Evolutionary conservation across 2,329 filamentous ascomycete species (phyloP), one percentile per base, ranked within the genome.

Genomic region (Blastomyces gilchristii): DNA sequence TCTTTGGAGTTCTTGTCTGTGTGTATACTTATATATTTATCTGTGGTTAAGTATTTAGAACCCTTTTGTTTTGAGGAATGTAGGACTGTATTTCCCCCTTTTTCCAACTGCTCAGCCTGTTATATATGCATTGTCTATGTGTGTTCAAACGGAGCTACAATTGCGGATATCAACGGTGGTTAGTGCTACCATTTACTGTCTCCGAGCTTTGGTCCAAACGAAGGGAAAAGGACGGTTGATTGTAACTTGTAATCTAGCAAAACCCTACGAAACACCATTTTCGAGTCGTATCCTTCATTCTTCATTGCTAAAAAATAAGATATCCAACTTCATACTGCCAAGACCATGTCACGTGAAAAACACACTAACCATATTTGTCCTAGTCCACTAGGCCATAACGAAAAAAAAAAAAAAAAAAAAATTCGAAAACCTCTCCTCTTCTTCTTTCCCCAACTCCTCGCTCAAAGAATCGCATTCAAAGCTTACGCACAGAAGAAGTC

Each of bases 401-500:
- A 22, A 31, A 47, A 70, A 68, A 65, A 49, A 49, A 59, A 49
- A 31, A 47, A 70, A 68, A 65, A 49, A 62, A 68, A 64, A 41
- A 60, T 22, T 8, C 34, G 0, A 22, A 63, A 49, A 64, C 67
- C 59, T 64, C 67, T 68, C 67, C 63, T 75, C 73, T 75, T 72
- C 75, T 72, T 9, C 71, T 72, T 75, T 75, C 74, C 79, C 80
- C 85, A 85, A 86, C 87, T 89, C 86, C 91, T 96, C 92, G 92
- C 84, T 92, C 91, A 86, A 97, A 91, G 91, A 91, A 96, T 97
- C 93, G 93, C 92, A 88, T 87, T 96, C 91, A 88, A 96, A 97
- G 93, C 92, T 91, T 80, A 91, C 90, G 88, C 81, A 96, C 90
- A 88, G 90, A 89, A 82, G 69, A 49, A 28, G 18, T 49, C 41